Conservation (phyloP, 2,329 filamentous ascomycete species). For the Microdochium bolleyi region DNA sequence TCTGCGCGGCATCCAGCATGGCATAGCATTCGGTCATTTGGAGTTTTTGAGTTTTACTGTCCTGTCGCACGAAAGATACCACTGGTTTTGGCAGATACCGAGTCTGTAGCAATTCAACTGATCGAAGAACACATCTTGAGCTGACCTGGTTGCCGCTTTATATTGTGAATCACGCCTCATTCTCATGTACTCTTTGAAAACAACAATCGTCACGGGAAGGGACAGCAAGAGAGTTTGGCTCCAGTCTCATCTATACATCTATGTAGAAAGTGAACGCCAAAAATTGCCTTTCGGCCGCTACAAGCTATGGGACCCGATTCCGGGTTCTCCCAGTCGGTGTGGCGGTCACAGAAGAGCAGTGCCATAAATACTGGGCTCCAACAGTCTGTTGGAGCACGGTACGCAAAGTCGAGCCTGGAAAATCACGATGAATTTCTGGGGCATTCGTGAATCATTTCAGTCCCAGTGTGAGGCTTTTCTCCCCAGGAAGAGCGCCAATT, state of each 20-base stretch:
- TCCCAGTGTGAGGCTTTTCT: too few relatives aligned
- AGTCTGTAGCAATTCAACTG: not conserved
- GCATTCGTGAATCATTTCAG: too few relatives aligned
- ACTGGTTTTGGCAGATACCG: not conserved
- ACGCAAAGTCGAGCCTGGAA: too few relatives aligned
- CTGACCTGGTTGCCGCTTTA: too few relatives aligned
- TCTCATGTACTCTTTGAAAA: not conserved
- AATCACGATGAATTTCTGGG: too few relatives aligned
- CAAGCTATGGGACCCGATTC: not conserved
- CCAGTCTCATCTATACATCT: slow-evolving; percentile 8
- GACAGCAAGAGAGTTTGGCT: not conserved
- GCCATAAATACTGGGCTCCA: too few relatives aligned
- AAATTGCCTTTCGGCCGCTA: not conserved
- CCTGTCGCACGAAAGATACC: not conserved
- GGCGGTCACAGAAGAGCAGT: too few relatives aligned
- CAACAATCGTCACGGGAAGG: not conserved
- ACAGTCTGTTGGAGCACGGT: too few relatives aligned
- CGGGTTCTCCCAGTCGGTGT: too few relatives aligned
- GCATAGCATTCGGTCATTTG: slow-evolving; percentile 1
- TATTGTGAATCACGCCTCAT: not conserved
- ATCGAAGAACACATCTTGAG: too few relatives aligned
- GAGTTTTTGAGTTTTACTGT: not conserved
- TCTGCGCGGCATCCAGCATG: not conserved
- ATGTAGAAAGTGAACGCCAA: slow-evolving; percentile 1
- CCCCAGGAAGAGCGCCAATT: not conserved